Evolutionary conservation across 495 filamentous ascomycete genomes (phyloP), one percentile per base, ranked within the genome.

Genomic region (Extremus antarcticus): DNA sequence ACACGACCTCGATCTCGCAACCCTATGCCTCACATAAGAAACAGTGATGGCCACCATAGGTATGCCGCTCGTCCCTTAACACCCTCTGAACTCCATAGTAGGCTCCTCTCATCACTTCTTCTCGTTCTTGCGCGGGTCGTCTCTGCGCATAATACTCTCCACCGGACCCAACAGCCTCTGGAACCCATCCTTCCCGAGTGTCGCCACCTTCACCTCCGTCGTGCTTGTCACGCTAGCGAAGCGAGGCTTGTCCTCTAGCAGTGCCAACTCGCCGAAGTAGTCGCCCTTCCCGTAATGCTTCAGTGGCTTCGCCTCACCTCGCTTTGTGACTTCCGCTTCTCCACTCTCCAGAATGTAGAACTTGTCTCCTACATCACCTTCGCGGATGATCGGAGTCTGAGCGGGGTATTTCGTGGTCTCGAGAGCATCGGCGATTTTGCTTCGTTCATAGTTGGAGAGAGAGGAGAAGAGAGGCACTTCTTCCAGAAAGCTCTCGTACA

Each of bases 401-500:
- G 83, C 72, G 0, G 86, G 79, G 67, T 81, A 95, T 61, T 92
- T 96, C 64, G 85, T 81, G 43, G 89, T 88, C 64, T 96, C 87
- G 39, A 98, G 73, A 2, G 92, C 90, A 71, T 98, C 92, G 55
- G 92, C 92, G 63, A 98, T 96, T 74, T 98, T 98, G 46, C 86
- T 82, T 9, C 94, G 84, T 70, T 98, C 92, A 65, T 95, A 97
- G 0, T 84, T 75, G 19, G 90, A 91, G 43, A 98, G 79, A 23
- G 78, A 83, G 13, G 83, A 79, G 11, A 97, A 79, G n/a, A 97
- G 76, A 0, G 87, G 85, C 3, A 98, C 91, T 71, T 96, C 91
- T 66, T 94, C 90, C n/a, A 98, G 77, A 75, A 98, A 97, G 63
- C 82, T 85, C 67, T 98, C 92, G 68, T 97, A 98, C 82, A 97